phyloP scores from a whole-genome alignment of 2,329 filamentous ascomycete species.

The Aspergillus alliaceus region DNA sequence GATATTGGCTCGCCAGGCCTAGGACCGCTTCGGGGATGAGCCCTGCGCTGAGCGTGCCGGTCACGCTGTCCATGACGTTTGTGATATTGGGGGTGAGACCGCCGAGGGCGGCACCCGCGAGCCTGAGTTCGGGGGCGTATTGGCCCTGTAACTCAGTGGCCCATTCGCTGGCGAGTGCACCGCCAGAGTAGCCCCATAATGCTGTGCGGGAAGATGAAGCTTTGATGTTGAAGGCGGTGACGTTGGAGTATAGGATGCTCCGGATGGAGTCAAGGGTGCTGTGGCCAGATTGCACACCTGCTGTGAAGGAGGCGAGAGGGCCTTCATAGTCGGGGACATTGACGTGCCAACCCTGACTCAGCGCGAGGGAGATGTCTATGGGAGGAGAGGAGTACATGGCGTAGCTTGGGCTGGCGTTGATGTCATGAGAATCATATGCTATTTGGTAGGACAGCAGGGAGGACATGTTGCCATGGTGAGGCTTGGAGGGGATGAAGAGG shows the following conservation, averaged over 20 bases:
- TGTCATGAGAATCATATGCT: conserved; percentile 24
- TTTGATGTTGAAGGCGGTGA: conserved; percentile 26
- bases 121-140: conserved; percentile 17
- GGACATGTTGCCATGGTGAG: conserved; percentile 15
- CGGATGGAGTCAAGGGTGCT: conserved; percentile 45
- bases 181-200: conserved; percentile 21
- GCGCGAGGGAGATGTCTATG: conserved; percentile 33
- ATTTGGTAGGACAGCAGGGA: conserved; percentile 43
- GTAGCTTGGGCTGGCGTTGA: conserved; percentile 24
- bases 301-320: conserved; percentile 42
- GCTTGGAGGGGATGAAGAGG: conserved; percentile 31
- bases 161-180: conserved; percentile 14
- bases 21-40: conserved; percentile 22
- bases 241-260: conserved; percentile 29
- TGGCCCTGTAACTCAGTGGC: conserved; percentile 15
- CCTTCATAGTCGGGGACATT: conserved; percentile 50
- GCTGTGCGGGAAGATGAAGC: conserved; percentile 13
- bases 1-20: conserved; percentile 21
- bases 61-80: conserved; percentile 22
- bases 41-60: conserved; percentile 20
- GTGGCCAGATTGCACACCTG: conserved; percentile 43
- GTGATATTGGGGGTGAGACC: conserved; percentile 31
- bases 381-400: conserved; percentile 15
- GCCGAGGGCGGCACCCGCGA: conserved; percentile 30
- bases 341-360: conserved; percentile 49